These are phyloP conservation scores for Aethionema arabicum DNA, from an alignment of 345 rosid genomes.

Conservation along the genomic window DNA sequence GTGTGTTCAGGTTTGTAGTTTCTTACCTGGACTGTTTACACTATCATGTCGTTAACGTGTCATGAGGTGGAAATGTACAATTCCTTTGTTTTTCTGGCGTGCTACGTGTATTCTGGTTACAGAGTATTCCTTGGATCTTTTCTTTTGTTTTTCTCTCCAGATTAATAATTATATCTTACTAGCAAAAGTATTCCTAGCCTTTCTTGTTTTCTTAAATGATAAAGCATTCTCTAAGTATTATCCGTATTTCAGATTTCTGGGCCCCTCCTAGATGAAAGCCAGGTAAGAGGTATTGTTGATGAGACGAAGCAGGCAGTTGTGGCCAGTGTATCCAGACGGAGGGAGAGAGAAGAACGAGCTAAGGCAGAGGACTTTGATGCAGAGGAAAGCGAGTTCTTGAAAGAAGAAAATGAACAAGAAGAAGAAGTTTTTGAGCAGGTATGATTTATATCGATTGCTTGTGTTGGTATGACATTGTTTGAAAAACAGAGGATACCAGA, in stretches of 20 bases:
- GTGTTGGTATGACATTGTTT: conserved; percentile 2
- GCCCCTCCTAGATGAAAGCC: conserved; percentile 52
- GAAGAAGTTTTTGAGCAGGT: conserved; percentile 76
- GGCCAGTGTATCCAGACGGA: conserved; percentile 60
- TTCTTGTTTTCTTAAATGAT: neutral
- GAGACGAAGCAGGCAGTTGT: conserved; percentile 59
- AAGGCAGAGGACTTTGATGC: conserved; percentile 71
- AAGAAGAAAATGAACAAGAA: conserved; percentile 73
- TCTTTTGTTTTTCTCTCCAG: neutral
- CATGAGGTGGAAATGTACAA: neutral
- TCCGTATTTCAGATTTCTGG: conserved; percentile 53
- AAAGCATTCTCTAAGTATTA: neutral
- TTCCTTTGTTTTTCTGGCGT: neutral
- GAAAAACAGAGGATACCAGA: neutral
- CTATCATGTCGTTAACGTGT: neutral
- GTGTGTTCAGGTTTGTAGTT: conserved; percentile 58
- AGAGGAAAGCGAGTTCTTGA: conserved; percentile 63
- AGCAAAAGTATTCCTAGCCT: neutral
- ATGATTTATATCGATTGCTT: conserved; percentile 5
- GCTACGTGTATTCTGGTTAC: conserved; percentile 1
- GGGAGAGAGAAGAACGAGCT: conserved; percentile 58
- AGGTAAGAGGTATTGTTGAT: conserved; percentile 59
- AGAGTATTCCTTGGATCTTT: neutral
- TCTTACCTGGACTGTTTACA: neutral
- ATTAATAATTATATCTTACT: neutral